A percentile compares a stretch with the other conserved stretches of the same genome.
Conservation (phyloP, 2,329 filamentous ascomycete genomes). For the Xylariaceae sp. region DNA sequence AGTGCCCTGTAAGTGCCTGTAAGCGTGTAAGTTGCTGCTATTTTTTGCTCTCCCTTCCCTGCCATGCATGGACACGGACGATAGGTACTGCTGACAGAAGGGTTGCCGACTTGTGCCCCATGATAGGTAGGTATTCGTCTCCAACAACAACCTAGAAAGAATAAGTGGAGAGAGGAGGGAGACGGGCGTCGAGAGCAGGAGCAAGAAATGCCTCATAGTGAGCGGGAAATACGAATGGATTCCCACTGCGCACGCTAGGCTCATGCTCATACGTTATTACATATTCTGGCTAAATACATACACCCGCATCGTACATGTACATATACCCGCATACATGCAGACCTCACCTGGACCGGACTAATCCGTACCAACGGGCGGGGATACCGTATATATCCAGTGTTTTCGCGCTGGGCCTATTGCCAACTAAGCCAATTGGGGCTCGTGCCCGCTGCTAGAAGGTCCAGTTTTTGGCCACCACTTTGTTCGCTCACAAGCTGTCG, state of each 20-base stretch:
- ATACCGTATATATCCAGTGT: no score
- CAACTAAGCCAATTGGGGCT: no score
- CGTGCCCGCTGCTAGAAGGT: no score
- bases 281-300: not conserved
- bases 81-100: conserved; percentile 15
- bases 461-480: no score
- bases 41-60: not conserved
- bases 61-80: conserved; percentile 17
- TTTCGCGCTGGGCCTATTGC: no score
- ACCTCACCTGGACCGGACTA: no score
- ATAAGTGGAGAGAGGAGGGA: not conserved
- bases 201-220: conserved; percentile 21
- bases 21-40: no score
- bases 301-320: not conserved
- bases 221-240: not conserved
- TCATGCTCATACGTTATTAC: not conserved
- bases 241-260: not conserved
- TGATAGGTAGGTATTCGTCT: conserved; percentile 3
- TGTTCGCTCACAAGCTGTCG: no score
- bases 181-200: not conserved
- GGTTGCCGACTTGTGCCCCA: conserved; percentile 17
- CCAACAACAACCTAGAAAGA: conserved; percentile 5
- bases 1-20: not conserved
- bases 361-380: no score
- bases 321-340: not conserved